These are phyloP conservation scores for Panellus pusillus DNA, from an alignment of 768 basidiomycete genomes.

Conservation along the genomic window DNA sequence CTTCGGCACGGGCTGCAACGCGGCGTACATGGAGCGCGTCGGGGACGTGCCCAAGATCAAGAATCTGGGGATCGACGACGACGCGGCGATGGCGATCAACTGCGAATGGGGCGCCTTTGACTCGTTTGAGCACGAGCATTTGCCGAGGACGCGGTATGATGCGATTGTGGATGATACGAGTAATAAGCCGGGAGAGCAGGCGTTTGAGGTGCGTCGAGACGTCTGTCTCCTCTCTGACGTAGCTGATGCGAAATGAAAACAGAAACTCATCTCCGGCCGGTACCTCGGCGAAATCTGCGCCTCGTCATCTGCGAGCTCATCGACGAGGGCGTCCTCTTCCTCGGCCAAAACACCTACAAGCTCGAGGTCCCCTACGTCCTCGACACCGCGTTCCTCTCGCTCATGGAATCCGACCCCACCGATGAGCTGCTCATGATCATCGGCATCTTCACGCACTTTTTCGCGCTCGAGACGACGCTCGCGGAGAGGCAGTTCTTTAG, in stretches of 20 bases:
- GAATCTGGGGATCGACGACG: conserved; percentile 63
- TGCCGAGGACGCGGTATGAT: conserved; percentile 96
- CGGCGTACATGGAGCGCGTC: conserved; percentile 95
- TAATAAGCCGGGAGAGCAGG: conserved; percentile 96
- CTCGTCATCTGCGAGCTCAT: conserved; percentile 93
- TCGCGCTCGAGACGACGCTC: conserved; percentile 91
- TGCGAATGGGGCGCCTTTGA: conserved; percentile 99
- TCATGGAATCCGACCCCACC: conserved; percentile 97
- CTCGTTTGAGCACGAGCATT: conserved; percentile 90
- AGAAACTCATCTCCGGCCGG: conserved; percentile 96
- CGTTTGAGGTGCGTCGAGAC: conserved; percentile 82
- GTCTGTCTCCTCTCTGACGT: too few relatives aligned
- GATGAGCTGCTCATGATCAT: conserved; percentile 97
- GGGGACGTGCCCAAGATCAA: conserved; percentile 84
- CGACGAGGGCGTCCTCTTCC: conserved; percentile 95
- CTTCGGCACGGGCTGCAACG: conserved; percentile 98
- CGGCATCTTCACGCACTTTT: conserved; percentile 97
- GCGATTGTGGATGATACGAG: conserved; percentile 87
- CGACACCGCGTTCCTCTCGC: conserved; percentile 94
- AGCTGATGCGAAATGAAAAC: too few relatives aligned
- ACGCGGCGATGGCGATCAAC: conserved; percentile 88
- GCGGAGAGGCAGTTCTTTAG: conserved; percentile 98
- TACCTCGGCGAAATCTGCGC: conserved; percentile 97
- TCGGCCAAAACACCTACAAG: conserved; percentile 98
- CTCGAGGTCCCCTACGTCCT: conserved; percentile 90